phyloP scores from a whole-genome alignment of 192 early-diverging fungal genomes.

The Phlyctochytrium arcticum region DNA sequence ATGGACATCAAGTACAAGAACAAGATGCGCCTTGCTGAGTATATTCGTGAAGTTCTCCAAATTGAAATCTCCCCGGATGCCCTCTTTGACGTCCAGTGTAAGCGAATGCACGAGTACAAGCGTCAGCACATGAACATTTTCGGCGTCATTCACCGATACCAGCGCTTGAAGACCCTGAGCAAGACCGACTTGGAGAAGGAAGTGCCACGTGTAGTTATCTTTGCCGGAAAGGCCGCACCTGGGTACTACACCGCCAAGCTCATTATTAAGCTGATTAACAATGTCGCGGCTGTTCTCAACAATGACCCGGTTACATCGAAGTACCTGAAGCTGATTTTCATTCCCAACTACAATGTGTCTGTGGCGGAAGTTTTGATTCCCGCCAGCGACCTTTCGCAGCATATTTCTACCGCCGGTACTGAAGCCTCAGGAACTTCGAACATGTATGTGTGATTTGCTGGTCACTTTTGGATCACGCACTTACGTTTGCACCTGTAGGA shows the following conservation, averaged over 20 bases:
- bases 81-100: conserved; percentile 92
- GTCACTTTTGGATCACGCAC: not conserved
- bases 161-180: conserved; percentile 74
- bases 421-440: conserved; percentile 99
- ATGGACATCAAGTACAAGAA: conserved; percentile 85
- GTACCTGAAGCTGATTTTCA: conserved; percentile 89
- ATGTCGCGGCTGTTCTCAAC: conserved; percentile 85
- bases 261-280: conserved; percentile 98
- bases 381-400: conserved; percentile 98
- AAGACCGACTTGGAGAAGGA: conserved; percentile 59
- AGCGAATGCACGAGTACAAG: conserved; percentile 99
- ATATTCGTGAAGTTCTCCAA: conserved; percentile 67
- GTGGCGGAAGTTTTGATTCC: conserved; percentile 88
- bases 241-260: conserved; percentile 99
- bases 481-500: conserved; percentile 38
- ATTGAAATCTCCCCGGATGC: conserved; percentile 80
- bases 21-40: conserved; percentile 83
- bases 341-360: conserved; percentile 98
- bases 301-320: conserved; percentile 74
- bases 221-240: conserved; percentile 95
- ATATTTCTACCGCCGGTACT: conserved; percentile 98
- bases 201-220: conserved; percentile 86
- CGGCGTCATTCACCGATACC: conserved; percentile 91
- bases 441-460: conserved; percentile 62
- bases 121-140: conserved; percentile 99